Evolutionary conservation across 2,329 filamentous ascomycete genomes (phyloP).

Genomic region (Penicillium sp.): DNA sequence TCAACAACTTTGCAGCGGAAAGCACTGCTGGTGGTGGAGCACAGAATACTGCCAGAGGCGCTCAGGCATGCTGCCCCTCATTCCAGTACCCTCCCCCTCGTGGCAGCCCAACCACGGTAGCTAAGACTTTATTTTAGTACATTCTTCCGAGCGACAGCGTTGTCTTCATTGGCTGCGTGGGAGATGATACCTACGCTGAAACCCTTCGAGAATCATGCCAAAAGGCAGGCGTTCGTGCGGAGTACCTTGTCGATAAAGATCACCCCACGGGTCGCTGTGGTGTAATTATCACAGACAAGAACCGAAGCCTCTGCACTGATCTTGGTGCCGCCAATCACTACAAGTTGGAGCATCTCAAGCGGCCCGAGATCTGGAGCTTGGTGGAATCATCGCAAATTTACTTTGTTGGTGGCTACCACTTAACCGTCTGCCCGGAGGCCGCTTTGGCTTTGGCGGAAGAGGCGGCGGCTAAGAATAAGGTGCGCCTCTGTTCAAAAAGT

Average conservation of each 20-base stretch:
- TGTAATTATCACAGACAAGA: not conserved
- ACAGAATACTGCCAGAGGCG: not conserved
- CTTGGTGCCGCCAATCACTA: not conserved
- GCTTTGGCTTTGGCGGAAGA: not conserved
- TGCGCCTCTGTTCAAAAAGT: not conserved
- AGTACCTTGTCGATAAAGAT: not conserved
- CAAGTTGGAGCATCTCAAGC: not conserved
- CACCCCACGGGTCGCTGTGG: not conserved
- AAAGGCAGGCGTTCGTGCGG: not conserved
- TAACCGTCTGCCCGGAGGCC: not conserved
- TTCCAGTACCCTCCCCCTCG: not conserved
- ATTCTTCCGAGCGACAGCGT: not conserved
- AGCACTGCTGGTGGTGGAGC: not conserved
- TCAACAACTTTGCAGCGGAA: not conserved
- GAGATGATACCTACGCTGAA: not conserved
- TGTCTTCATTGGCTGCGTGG: not conserved
- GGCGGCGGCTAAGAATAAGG: not conserved
- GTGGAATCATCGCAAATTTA: not conserved
- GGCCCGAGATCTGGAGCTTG: not conserved
- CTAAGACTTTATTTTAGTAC: not conserved
- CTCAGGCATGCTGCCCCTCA: not conserved
- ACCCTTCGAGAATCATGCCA: not conserved
- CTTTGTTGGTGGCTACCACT: slow-evolving; percentile 1
- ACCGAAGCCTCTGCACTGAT: not conserved
- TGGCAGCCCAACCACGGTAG: not conserved